phyloP scores from a whole-genome alignment of 1,284 basidiomycete genomes.

The Nidula niveotomentosa region DNA sequence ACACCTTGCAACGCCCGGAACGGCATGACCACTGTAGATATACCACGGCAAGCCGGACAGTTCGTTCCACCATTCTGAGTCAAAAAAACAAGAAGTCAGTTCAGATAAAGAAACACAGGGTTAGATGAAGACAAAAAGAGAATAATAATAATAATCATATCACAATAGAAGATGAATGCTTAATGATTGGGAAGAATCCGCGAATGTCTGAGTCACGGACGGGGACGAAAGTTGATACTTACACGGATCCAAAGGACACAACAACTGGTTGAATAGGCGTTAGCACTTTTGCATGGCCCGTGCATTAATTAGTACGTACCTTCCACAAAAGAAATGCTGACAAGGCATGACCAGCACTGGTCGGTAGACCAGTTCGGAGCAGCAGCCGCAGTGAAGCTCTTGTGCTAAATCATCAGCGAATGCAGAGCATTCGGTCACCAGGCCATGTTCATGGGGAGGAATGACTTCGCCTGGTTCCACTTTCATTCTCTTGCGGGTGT shows the following conservation, averaged over 20 bases:
- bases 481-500: slow-evolving; percentile 59
- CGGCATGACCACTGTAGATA: slow-evolving; percentile 63
- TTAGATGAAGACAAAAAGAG: not conserved
- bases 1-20: slow-evolving; percentile 70
- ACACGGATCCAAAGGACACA: slow-evolving; percentile 77
- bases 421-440: slow-evolving; percentile 12
- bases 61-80: slow-evolving; percentile 75
- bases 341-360: slow-evolving; percentile 78
- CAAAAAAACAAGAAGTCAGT: slow-evolving; percentile 8
- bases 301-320: slow-evolving; percentile 36
- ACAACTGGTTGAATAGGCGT: slow-evolving; percentile 44
- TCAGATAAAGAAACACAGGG: slow-evolving; percentile 2
- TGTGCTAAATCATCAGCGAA: slow-evolving; percentile 64
- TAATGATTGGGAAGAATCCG: no score
- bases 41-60: slow-evolving; percentile 72
- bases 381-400: slow-evolving; percentile 82
- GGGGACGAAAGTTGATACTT: slow-evolving; percentile 30
- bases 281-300: no score
- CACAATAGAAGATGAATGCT: no score
- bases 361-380: slow-evolving; percentile 72
- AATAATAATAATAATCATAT: no score
- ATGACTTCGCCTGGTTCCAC: slow-evolving; percentile 34
- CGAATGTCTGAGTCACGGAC: no score
- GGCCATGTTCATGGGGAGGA: slow-evolving; percentile 8
- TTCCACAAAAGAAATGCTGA: slow-evolving; percentile 85